A percentile compares a stretch with the other conserved stretches of the same genome.
These are phyloP conservation scores for Colletotrichum salicis DNA, from an alignment of 2,329 filamentous ascomycete genomes.

Conservation along the genomic window DNA sequence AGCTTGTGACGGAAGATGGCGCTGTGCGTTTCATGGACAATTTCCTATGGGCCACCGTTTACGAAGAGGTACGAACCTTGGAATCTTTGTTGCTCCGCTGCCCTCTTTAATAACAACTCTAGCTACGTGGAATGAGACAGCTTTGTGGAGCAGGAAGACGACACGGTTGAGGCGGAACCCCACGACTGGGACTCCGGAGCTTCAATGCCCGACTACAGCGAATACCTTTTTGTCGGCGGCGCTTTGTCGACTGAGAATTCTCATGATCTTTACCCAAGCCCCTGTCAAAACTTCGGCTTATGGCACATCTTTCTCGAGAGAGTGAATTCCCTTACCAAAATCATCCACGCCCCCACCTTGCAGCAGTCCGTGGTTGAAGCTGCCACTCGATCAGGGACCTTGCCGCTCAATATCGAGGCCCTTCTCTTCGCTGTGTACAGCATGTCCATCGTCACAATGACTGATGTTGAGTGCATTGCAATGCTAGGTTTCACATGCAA, in stretches of 20 bases:
- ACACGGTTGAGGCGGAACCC: neutral
- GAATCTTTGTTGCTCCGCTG: neutral
- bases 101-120: neutral
- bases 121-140: slow-evolving; percentile 21
- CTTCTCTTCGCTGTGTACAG: slow-evolving; percentile 74
- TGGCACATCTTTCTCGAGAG: slow-evolving; percentile 81
- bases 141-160: slow-evolving; percentile 3
- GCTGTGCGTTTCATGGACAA: slow-evolving; percentile 67
- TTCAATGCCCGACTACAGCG: slow-evolving; percentile 29
- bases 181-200: slow-evolving; percentile 24
- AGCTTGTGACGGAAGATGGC: slow-evolving; percentile 65
- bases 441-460: slow-evolving; percentile 66
- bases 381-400: slow-evolving; percentile 37
- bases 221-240: slow-evolving; percentile 20
- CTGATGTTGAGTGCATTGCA: slow-evolving; percentile 64
- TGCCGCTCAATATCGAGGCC: slow-evolving; percentile 56
- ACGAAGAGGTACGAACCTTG: slow-evolving; percentile 60
- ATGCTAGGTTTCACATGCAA: slow-evolving; percentile 60
- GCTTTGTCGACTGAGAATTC: neutral
- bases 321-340: slow-evolving; percentile 78
- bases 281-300: slow-evolving; percentile 57
- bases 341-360: slow-evolving; percentile 74
- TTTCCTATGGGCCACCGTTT: slow-evolving; percentile 63
- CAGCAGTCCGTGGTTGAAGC: slow-evolving; percentile 45
- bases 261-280: slow-evolving; percentile 15